Evolutionary conservation across 345 rosid species (phyloP), one percentile per base, ranked within the genome.

Genomic region (Cochlearia excelsa): DNA sequence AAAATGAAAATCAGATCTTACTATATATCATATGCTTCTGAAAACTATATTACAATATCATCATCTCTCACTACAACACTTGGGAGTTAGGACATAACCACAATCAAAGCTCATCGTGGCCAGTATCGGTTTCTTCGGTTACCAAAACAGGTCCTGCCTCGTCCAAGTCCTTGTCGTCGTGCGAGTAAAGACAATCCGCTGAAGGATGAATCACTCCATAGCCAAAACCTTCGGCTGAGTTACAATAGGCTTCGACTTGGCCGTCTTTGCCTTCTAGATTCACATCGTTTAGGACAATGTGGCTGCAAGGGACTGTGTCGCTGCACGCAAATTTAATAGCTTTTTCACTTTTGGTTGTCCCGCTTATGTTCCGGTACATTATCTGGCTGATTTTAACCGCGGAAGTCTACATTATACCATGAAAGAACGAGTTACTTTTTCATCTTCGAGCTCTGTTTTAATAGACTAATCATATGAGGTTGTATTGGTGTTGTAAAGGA

Each of bases 271-370:
- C 84, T 76, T 94, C 96, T 31, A 94, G 70, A 83, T 94, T 73
- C 59, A 94, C 72, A 50, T 94, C 77, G 73, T 75, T 81, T 54
- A 90, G 86, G 59, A 90, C 90, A 48, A 90, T 84, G 75, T 70
- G 77, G 72, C 82, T 83, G 73, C 97, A 90, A 29, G 99, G 99
- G 37, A 84, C 85, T 0, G 97, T 65, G 71, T 94, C 93, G 7
- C 99, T 90, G 80, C 97, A 94, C 10, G 96, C 86, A 55, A 94
- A 94, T 60, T 81, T 85, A 81, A 94, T 90, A 43, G 99, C 99
- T 60, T 78, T 66, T n/a, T 51, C 74, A 69, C 90, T 94, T 57
- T 64, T 82, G 27, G 99, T 85, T 10, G 95, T 90, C 51, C 97
- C 97, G 0, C 75, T 84, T 55, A 94, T 63, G 81, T 87, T 90